Evolutionary conservation across 140 eudicot genomes (phyloP).

Genomic region (Oenanthe javanica): DNA sequence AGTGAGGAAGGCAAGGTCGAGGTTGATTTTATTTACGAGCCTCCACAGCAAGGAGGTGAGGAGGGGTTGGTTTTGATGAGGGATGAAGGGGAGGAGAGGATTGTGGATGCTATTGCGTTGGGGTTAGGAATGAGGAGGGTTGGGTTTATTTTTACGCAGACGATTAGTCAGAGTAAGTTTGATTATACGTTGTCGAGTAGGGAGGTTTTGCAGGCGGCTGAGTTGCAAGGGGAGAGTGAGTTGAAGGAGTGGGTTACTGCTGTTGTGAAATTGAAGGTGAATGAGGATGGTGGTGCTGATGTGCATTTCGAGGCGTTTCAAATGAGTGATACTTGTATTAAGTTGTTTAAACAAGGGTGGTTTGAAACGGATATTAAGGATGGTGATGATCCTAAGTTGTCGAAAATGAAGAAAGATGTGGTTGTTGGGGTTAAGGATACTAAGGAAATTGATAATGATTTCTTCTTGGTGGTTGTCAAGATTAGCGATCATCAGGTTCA

Average conservation of each 20-base stretch:
- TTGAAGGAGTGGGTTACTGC: slow-evolving; percentile 98
- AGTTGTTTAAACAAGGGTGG: slow-evolving; percentile 84
- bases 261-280: slow-evolving; percentile 79
- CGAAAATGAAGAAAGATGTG: slow-evolving; percentile 89
- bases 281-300: slow-evolving; percentile 84
- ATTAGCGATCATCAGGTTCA: slow-evolving; percentile 87
- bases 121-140: slow-evolving; percentile 90
- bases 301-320: slow-evolving; percentile 98
- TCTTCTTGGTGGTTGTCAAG: slow-evolving; percentile 96
- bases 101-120: slow-evolving; percentile 76
- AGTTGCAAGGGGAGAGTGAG: slow-evolving; percentile 69
- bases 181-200: slow-evolving; percentile 72
- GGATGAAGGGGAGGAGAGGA: slow-evolving; percentile 64
- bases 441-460: slow-evolving; percentile 81
- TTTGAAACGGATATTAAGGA: slow-evolving; percentile 51
- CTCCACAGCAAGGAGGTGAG: slow-evolving; percentile 75
- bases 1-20: slow-evolving; percentile 67
- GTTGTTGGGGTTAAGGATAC: slow-evolving; percentile 94
- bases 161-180: slow-evolving; percentile 61
- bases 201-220: slow-evolving; percentile 82
- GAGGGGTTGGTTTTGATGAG: slow-evolving; percentile 45
- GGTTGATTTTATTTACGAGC: slow-evolving; percentile 86
- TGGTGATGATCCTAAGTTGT: slow-evolving; percentile 68
- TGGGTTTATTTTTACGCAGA: slow-evolving; percentile 89
- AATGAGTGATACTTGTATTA: slow-evolving; percentile 86